Evolutionary conservation across 176 grass and related monocot genomes (phyloP), one percentile per base, ranked within the genome.

Genomic region (Olyra latifolia): DNA sequence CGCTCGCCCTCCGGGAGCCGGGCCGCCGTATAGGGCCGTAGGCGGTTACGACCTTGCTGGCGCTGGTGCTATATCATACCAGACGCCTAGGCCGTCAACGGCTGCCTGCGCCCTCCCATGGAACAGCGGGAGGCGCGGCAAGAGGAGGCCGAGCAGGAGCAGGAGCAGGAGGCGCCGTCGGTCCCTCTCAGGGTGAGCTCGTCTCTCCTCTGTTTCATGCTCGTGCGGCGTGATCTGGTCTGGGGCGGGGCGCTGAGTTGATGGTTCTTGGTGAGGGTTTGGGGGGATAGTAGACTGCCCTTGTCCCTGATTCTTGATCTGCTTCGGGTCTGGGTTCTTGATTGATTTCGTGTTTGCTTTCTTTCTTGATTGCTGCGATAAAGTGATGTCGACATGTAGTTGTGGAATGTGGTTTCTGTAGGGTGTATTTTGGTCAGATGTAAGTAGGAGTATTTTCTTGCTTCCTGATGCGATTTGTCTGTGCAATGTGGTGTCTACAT

Each of bases 61-160:
- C n/a, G 3, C 63, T 11, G 56, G 35, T 74, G 32, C 32, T 35
- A 84, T 89, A 89, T 80, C 71, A 64, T 39, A 7, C 63, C 70
- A 22, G 20, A 28, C 74, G 55, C 69, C 40, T 48, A 17, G 53
- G 44, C n/a, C 58, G 78, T 59, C 47, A 72, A 77, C 72, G 82
- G 65, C 56, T 66, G 81, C 71, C 57, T 35, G 63, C 71, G 60
- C 38, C 64, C 82, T 64, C 78, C 72, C 87, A 89, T 85, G 87
- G 87, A 89, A 89, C 82, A 82, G 72, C 78, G 78, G 83, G 78
- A 56, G 59, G 65, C 54, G 76, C 76, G 72, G 82, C 62, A 60
- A 64, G 76, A 85, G 64, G 69, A 49, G 81, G 82, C 38, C 41
- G 50, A 69, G 28, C 30, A 23, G 70, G 30, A 69, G 28, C 30